Evolutionary conservation across 257 asterid genomes (phyloP).

Genomic region (Penstemon davidsonii): DNA sequence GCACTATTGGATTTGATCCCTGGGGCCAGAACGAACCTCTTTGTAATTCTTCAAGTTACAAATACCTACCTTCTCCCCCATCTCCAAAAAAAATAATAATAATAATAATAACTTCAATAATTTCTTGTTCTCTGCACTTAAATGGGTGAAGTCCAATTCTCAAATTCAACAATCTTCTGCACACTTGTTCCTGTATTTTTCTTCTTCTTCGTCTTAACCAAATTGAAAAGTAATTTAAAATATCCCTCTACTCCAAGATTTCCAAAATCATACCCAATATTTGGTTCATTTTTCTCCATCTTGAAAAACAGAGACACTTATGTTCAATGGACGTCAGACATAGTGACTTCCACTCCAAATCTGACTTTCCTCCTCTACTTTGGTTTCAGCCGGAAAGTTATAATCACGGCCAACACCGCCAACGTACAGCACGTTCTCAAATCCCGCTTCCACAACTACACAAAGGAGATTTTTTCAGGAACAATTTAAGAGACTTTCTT

Average conservation of each 20-base stretch:
- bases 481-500: constrained; percentile 27
- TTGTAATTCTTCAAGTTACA: too few species aligned
- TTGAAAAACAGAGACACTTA: constrained; percentile 20
- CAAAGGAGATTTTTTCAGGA: constrained; percentile 30
- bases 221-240: not conserved
- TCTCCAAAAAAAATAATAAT: too few species aligned
- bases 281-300: constrained; percentile 37
- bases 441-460: constrained; percentile 35
- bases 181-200: constrained; percentile 24
- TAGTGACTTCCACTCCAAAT: constrained; percentile 30
- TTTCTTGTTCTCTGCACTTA: not conserved
- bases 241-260: constrained; percentile 12
- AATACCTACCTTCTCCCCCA: too few species aligned
- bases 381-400: constrained; percentile 10
- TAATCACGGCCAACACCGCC: constrained; percentile 42
- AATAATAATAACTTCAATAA: too few species aligned
- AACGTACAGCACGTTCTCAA: constrained; percentile 43
- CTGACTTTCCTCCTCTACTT: constrained; percentile 37
- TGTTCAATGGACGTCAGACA: constrained; percentile 44
- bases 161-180: constrained; percentile 31
- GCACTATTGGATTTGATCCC: too few species aligned
- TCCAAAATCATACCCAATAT: constrained; percentile 44
- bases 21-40: too few species aligned
- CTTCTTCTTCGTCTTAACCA: constrained; percentile 27
- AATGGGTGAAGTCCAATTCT: constrained; percentile 14